These are phyloP conservation scores for Oryza australiensis DNA, from an alignment of 176 grass and related monocot species.

Conservation along the genomic window DNA sequence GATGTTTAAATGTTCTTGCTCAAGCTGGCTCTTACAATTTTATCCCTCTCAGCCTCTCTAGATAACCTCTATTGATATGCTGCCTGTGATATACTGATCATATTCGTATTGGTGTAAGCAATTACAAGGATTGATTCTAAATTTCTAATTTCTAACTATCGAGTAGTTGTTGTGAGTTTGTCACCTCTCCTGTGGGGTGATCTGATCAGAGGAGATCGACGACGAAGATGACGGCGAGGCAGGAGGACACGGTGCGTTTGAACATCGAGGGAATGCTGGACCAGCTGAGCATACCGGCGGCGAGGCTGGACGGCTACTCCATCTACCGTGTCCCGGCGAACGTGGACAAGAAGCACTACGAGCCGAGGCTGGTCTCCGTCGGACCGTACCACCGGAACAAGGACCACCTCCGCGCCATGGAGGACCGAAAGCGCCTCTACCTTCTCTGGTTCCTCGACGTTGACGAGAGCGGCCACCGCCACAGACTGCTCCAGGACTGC, in stretches of 20 bases:
- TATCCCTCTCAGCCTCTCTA: too few relatives aligned
- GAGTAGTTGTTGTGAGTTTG: too few relatives aligned
- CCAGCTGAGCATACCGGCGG: not conserved
- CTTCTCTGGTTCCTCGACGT: not conserved
- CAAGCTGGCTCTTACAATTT: too few relatives aligned
- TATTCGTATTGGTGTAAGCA: too few relatives aligned
- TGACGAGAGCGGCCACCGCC: too few relatives aligned
- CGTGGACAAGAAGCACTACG: conserved; percentile 21
- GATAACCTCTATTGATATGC: too few relatives aligned
- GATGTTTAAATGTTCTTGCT: too few relatives aligned
- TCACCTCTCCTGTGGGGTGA: too few relatives aligned
- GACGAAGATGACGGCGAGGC: too few relatives aligned
- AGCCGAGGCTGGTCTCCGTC: conserved; percentile 24
- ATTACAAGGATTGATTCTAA: too few relatives aligned
- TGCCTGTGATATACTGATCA: too few relatives aligned
- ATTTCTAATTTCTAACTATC: too few relatives aligned
- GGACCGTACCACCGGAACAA: conserved; percentile 33
- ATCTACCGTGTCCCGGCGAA: conserved; percentile 27
- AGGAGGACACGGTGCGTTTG: not conserved
- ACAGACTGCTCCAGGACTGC: not conserved
- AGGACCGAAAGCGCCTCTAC: conserved; percentile 25
- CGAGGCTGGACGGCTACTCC: conserved; percentile 5
- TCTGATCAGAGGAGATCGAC: not conserved
- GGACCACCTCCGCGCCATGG: not conserved
- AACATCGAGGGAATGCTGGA: not conserved